A percentile compares a stretch with the other conserved stretches of the same genome.
phyloP scores from a whole-genome alignment of 805 yeast species.

The Wickerhamiella azyma region DNA sequence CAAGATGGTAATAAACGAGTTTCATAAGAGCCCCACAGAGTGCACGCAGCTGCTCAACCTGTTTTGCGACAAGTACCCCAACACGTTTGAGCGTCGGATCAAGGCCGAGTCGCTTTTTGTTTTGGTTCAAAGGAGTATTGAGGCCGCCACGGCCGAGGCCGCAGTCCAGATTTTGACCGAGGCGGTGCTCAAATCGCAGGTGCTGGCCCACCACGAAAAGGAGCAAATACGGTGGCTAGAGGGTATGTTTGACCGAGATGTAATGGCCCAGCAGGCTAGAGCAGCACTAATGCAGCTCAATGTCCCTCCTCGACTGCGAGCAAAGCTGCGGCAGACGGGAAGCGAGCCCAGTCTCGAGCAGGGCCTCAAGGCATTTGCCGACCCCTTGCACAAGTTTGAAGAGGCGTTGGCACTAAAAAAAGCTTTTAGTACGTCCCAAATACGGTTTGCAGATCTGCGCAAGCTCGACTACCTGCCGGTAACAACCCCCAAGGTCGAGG shows the following conservation, averaged over 20 bases:
- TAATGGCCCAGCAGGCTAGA: not conserved
- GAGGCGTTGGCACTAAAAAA: not conserved
- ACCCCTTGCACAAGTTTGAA: not conserved
- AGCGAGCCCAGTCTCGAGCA: not conserved
- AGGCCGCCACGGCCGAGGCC: not conserved
- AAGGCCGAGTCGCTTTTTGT: not conserved
- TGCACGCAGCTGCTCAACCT: not conserved
- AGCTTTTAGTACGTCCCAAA: not conserved
- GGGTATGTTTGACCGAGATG: not conserved
- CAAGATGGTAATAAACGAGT: not conserved
- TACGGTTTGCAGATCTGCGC: not conserved
- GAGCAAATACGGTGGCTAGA: constrained; percentile 2
- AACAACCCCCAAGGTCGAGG: not conserved
- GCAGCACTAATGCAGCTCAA: not conserved
- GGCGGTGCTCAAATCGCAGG: not conserved
- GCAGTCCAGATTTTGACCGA: not conserved
- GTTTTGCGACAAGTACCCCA: constrained; percentile 1
- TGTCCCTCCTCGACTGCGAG: not conserved
- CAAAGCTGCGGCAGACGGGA: not conserved
- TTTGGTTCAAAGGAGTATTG: not conserved
- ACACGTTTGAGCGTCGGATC: not conserved
- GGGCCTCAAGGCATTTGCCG: not conserved
- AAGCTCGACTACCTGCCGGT: not conserved
- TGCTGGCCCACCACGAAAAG: not conserved
- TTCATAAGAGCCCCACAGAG: not conserved